phyloP scores from a whole-genome alignment of 306 rosid species.

The Castanea crenata region DNA sequence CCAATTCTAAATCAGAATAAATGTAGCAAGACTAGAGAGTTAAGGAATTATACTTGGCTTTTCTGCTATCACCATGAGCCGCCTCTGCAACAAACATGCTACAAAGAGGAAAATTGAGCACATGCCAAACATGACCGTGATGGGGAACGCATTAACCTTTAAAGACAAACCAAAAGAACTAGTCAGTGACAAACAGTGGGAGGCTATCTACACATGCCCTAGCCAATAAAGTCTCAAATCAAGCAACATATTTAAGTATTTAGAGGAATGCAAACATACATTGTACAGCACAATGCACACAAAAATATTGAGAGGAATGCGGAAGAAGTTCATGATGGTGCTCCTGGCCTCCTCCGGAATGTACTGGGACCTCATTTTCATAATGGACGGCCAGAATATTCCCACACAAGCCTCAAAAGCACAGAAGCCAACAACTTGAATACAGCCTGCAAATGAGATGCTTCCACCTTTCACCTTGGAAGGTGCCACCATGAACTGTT shows the following conservation, averaged over 20 bases:
- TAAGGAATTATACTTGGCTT: constrained; percentile 70
- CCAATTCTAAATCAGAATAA: constrained; percentile 9
- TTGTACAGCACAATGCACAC: constrained; percentile 94
- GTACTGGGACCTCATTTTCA: constrained; percentile 99
- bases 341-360: constrained; percentile 99
- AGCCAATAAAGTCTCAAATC: constrained; percentile 11
- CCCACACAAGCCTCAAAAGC: constrained; percentile 90
- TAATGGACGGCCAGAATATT: constrained; percentile 97
- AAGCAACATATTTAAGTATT: constrained; percentile 2
- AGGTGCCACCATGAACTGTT: constrained; percentile 71
- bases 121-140: constrained; percentile 95
- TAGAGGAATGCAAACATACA: constrained; percentile 48
- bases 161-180: constrained; percentile 26
- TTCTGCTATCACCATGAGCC: constrained; percentile 73
- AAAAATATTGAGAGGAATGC: constrained; percentile 94
- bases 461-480: constrained; percentile 64
- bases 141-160: constrained; percentile 96
- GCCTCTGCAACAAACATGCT: constrained; percentile 83
- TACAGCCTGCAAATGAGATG: constrained; percentile 63
- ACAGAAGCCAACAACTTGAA: constrained; percentile 92
- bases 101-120: constrained; percentile 90
- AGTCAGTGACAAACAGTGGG: constrained; percentile 26
- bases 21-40: constrained; percentile 16
- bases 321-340: constrained; percentile 99
- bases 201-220: constrained; percentile 14